A percentile compares a stretch with the other conserved stretches of the same genome.
Evolutionary conservation across 257 asterid species (phyloP).

Genomic region (Voacanga thouarsii): DNA sequence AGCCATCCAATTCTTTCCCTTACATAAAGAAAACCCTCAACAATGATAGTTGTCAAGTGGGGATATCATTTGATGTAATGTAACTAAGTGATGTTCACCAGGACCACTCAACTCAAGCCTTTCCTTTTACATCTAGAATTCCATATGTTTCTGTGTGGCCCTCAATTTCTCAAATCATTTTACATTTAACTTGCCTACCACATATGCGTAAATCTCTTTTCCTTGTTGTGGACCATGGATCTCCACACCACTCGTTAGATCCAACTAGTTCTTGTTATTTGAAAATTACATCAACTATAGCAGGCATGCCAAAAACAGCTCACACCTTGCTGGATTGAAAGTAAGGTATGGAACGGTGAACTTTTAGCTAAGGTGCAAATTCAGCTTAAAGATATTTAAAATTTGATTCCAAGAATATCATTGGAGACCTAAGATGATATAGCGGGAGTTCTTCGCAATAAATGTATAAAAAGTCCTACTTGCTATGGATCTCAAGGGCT

Average conservation of each 20-base stretch:
- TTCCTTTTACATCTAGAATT: not conserved
- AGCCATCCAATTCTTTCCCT: not conserved
- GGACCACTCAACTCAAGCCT: not conserved
- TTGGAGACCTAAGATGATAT: not conserved
- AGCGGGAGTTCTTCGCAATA: not conserved
- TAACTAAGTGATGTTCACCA: not conserved
- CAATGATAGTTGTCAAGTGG: not conserved
- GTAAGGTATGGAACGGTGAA: not conserved
- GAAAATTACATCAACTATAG: not conserved
- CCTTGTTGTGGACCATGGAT: not conserved
- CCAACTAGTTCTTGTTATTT: not conserved
- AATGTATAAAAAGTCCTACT: not conserved
- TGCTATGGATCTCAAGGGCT: not conserved
- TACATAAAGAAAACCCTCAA: not conserved
- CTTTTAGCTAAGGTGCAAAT: not conserved
- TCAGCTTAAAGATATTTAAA: not conserved
- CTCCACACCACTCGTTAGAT: slow-evolving; percentile 4
- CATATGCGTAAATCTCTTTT: not conserved
- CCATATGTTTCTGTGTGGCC: not conserved
- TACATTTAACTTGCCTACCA: not conserved
- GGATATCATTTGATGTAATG: not conserved
- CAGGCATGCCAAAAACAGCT: not conserved
- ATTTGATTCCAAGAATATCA: too few relatives aligned
- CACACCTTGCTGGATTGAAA: not conserved
- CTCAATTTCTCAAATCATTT: not conserved